phyloP scores from a whole-genome alignment of 306 rosid genomes.

The Ziziphus jujuba region DNA sequence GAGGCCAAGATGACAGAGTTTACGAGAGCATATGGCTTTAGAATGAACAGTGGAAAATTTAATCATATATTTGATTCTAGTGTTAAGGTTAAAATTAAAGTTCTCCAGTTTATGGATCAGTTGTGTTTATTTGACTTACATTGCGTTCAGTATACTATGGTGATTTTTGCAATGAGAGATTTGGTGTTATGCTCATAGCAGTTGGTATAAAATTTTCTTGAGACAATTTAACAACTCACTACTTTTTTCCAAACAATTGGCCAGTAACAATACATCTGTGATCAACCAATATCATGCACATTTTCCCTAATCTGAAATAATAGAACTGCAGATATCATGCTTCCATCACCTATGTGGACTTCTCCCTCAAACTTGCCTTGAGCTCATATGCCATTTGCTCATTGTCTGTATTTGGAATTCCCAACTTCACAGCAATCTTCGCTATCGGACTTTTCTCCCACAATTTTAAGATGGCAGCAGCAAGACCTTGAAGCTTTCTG shows the following conservation, averaged over 20 bases:
- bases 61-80: no score
- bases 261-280: not conserved
- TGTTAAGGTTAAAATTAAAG: no score
- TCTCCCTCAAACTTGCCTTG: conserved; percentile 59
- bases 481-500: conserved; percentile 80
- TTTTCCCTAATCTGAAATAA: not conserved
- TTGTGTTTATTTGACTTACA: no score
- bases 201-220: no score
- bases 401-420: conserved; percentile 68
- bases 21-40: not conserved
- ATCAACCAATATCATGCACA: not conserved
- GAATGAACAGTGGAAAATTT: not conserved
- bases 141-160: no score
- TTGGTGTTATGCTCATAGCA: no score
- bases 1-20: conserved; percentile 1
- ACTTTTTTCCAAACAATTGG: not conserved
- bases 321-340: conserved; percentile 1
- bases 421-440: conserved; percentile 78
- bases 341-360: conserved; percentile 8
- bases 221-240: no score
- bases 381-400: conserved; percentile 74
- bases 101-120: no score
- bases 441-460: conserved; percentile 83
- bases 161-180: no score
- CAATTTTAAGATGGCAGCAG: conserved; percentile 71